Percentiles rank a stretch among this genome's conserved stretches.
Conservation (phyloP, 148 eudicot genomes). For the Rhododendron ovatum region DNA sequence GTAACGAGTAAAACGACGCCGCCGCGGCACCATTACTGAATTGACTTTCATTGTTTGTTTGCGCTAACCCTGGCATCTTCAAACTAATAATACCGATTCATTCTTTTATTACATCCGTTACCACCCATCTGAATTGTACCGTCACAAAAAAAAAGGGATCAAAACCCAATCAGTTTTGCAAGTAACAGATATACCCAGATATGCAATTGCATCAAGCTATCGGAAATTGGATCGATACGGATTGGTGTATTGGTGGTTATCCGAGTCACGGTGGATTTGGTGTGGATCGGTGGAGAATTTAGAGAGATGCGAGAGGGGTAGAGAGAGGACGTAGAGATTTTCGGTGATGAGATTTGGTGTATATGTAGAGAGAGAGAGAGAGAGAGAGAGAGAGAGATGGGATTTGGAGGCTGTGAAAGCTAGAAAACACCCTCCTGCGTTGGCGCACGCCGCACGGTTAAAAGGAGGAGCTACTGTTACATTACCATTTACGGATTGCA, state of each 20-base stretch:
- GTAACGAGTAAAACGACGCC: slow-evolving; percentile 32
- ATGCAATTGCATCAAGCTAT: not conserved
- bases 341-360: slow-evolving; percentile 57
- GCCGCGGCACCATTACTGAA: slow-evolving; percentile 33
- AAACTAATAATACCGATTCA: slow-evolving; percentile 17
- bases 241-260: not conserved
- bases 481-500: not conserved
- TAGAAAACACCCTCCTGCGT: slow-evolving; percentile 5
- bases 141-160: not conserved
- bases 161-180: slow-evolving; percentile 7
- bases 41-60: slow-evolving; percentile 46
- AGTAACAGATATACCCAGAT: not conserved
- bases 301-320: slow-evolving; percentile 13
- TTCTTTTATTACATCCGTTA: slow-evolving; percentile 23
- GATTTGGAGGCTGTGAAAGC: not conserved
- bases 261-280: slow-evolving; percentile 10
- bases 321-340: slow-evolving; percentile 39
- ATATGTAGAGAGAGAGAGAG: slow-evolving; percentile 25
- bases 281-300: slow-evolving; percentile 15
- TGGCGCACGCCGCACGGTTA: slow-evolving; percentile 7
- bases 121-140: slow-evolving; percentile 5
- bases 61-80: slow-evolving; percentile 74
- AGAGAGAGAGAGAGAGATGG: slow-evolving; percentile 10
- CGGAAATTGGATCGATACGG: slow-evolving; percentile 11
- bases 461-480: slow-evolving; percentile 4